Evolutionary conservation across 2,329 filamentous ascomycete genomes (phyloP), one percentile per base, ranked within the genome.

Genomic region (Furcasterigmium furcatum): DNA sequence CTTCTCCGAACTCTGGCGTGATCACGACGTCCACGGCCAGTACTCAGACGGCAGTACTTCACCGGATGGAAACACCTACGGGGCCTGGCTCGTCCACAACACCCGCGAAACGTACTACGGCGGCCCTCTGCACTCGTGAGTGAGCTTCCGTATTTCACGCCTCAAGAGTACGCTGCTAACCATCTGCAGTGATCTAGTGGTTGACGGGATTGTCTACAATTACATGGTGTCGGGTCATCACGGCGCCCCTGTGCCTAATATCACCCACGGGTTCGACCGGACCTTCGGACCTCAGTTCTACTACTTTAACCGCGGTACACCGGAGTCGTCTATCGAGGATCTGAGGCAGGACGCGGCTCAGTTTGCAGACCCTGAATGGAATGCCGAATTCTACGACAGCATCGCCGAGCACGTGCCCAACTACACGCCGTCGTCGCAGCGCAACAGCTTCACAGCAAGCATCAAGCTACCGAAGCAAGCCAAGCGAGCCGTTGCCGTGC

Each of bases 131-230:
- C 80, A 84, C 58, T 83, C 80, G 0, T 43, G 22, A 35, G 34
- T n/a, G n/a, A n/a, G n/a, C n/a, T n/a, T n/a, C n/a, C n/a, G n/a
- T n/a, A n/a, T n/a, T n/a, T n/a, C n/a, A n/a, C n/a, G n/a, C n/a
- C n/a, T n/a, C n/a, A n/a, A n/a, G n/a, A n/a, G n/a, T n/a, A n/a
- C n/a, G n/a, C n/a, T n/a, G n/a, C n/a, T 19, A 18, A 38, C 14
- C n/a, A 14, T 12, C 8, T 20, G 10, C 9, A 41, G 39, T 32
- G 82, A 85, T 53, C 63, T 85, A 6, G 74, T 74, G 0, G 82
- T 85, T 0, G 82, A 85, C 52, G 81, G 80, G 0, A 84, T 85
- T 39, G 71, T 85, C 0, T 84, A 85, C 58, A 83, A 85, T 55
- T 85, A 85, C 54, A 74, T 62, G 60, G 73, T 77, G 6, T 80